Base-by-base conservation (phyloP, 2,329 filamentous ascomycete species). In the Penicillium occitanis region DNA sequence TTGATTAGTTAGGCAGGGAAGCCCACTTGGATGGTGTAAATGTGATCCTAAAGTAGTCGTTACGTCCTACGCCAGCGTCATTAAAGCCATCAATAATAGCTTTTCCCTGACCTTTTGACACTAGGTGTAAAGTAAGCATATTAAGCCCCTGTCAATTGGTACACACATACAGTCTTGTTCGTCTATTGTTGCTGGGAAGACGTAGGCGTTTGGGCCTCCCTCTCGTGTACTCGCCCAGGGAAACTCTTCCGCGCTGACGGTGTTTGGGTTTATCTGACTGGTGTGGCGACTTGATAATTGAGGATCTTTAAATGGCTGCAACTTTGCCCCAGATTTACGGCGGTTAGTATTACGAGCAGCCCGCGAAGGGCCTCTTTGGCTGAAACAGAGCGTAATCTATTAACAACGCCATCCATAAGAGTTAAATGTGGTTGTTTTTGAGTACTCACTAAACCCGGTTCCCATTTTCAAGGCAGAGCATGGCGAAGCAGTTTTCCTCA, bases 401-500 rank as follows among this genome's bases (percentile, higher is more conserved):
- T 0, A 51, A 51, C 17, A 51, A 28, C 22, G 17, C 28, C 48
- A 14, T 30, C 48, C 14, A 28, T 17, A 14, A 51, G 11, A n/a
- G 22, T 51, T 5, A n/a, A 51, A 30, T 28, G 5, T 51, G 28
- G 40, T 42, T 25, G 13, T 51, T 28, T 28, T 11, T 10, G 17
- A 28, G 44, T 48, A 61, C 58, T 61, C 14, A 61, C 42, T 35
- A 61, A 13, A 61, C 42, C 7, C 40, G 40, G 22, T 61, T 48
- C 25, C 58, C 58, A 35, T n/a, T 25, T 19, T 22, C 6, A 28
- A 61, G 22, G 42, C 58, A 61, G 42, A 61, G 58, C 58, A 61
- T 61, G 14, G 58, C 58, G 19, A 46, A 61, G 58, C 58, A 61
- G 17, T 61, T 61, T 19, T 61, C 40, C 28, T 61, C 58, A 11